Percentiles rank a stretch among this genome's conserved stretches.
Evolutionary conservation across 2,329 filamentous ascomycete species (phyloP).

Genomic region (Aspergillus bombycis): DNA sequence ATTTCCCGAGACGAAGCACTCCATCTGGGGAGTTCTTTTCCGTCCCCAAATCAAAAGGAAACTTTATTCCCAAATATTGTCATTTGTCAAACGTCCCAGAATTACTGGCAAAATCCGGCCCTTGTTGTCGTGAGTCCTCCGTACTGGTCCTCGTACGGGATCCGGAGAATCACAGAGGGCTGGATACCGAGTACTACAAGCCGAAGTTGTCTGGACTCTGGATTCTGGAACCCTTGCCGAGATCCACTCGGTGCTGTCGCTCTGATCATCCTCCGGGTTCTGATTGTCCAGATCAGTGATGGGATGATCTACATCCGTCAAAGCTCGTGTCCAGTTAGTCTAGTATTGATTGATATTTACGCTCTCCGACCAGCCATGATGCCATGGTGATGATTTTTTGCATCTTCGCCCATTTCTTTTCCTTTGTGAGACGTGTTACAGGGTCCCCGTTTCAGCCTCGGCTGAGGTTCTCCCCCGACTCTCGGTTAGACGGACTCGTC

Average conservation of each 20-base stretch:
- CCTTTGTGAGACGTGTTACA: background rate
- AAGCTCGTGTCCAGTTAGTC: background rate
- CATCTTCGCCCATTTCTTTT: background rate
- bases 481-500: background rate
- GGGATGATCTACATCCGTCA: conserved; percentile 9
- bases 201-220: background rate
- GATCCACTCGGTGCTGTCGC: conserved; percentile 4
- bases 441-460: background rate
- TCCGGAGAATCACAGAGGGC: background rate
- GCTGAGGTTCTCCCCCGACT: background rate
- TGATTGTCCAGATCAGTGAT: conserved; percentile 7
- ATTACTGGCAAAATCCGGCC: background rate
- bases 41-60: background rate
- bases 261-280: conserved; percentile 9
- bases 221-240: conserved; percentile 1
- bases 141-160: no score
- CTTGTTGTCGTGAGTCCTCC: background rate
- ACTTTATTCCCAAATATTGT: background rate
- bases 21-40: background rate
- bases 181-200: background rate
- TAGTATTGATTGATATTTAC: background rate
- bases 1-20: background rate
- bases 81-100: background rate
- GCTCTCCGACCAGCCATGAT: background rate
- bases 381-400: background rate